A percentile compares a stretch with the other conserved stretches of the same genome.
Evolutionary conservation across 23 red algal species (phyloP).

Genomic region (Gracilaria domingensis): DNA sequence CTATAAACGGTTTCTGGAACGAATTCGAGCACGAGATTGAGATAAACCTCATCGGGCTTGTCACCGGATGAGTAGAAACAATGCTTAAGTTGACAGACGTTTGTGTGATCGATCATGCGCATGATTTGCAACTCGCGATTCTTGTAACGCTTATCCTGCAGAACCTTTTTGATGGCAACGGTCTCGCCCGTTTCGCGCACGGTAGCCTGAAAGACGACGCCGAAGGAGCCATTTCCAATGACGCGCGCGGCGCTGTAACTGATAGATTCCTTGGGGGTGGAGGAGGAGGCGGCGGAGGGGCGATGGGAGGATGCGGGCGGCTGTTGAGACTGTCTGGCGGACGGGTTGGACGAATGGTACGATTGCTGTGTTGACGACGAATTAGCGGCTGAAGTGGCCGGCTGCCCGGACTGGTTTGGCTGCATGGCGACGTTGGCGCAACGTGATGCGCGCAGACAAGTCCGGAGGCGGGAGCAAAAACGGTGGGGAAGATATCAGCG

Average conservation of each 20-base stretch:
- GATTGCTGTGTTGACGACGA: not conserved
- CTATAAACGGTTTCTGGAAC: slow-evolving; percentile 98
- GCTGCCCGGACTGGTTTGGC: slow-evolving; percentile 5
- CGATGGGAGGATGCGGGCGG: not conserved
- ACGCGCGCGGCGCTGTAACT: slow-evolving; percentile 90
- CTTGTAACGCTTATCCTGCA: slow-evolving; percentile 99
- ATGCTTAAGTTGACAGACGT: slow-evolving; percentile 97
- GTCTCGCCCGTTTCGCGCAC: slow-evolving; percentile 98
- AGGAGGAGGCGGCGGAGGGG: slow-evolving; percentile 14
- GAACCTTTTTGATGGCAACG: slow-evolving; percentile 99
- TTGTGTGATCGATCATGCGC: slow-evolving; percentile 96
- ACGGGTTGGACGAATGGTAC: not conserved
- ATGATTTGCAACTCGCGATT: slow-evolving; percentile 99
- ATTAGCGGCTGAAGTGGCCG: not conserved
- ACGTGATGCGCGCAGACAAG: slow-evolving; percentile 5
- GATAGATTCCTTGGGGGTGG: slow-evolving; percentile 80
- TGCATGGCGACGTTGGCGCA: slow-evolving; percentile 10
- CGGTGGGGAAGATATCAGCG: not conserved
- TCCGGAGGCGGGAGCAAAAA: not conserved
- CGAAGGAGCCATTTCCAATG: slow-evolving; percentile 97
- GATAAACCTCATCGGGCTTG: slow-evolving; percentile 97
- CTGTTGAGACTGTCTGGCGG: not conserved
- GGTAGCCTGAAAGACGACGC: slow-evolving; percentile 98
- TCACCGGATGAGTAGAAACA: slow-evolving; percentile 97
- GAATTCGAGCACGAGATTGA: slow-evolving; percentile 98